A percentile compares a stretch with the other conserved stretches of the same genome.
Conservation (phyloP, 495 filamentous ascomycete genomes). For the Hypoxylon subgilvum region DNA sequence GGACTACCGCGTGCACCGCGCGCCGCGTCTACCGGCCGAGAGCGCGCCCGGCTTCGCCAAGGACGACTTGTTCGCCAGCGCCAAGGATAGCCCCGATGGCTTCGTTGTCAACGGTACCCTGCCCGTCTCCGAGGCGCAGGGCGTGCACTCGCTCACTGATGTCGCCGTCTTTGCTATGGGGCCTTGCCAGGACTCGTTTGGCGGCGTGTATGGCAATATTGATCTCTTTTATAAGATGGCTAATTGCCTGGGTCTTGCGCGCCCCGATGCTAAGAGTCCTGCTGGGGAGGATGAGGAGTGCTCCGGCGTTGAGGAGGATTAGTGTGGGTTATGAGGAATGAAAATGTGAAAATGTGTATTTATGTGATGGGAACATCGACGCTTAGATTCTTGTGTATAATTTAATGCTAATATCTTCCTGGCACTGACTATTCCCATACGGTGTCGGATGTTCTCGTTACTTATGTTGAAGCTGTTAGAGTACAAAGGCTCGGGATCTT, state of each 20-base stretch:
- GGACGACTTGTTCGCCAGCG: constrained; percentile 63
- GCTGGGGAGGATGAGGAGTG: constrained; percentile 49
- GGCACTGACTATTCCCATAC: too few species aligned
- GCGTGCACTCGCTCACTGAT: constrained; percentile 76
- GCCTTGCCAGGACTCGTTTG: constrained; percentile 73
- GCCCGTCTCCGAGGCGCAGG: constrained; percentile 59
- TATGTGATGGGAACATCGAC: neutral
- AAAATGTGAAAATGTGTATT: neutral
- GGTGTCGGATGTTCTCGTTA: too few species aligned
- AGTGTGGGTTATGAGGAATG: neutral
- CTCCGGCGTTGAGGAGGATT: neutral
- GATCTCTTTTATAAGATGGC: constrained; percentile 78
- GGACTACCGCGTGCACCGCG: constrained; percentile 59
- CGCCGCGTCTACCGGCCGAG: constrained; percentile 63
- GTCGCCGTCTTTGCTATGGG: constrained; percentile 76
- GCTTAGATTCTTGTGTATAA: constrained; percentile 7
- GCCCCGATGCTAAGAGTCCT: constrained; percentile 34
- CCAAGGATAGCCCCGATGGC: constrained; percentile 65
- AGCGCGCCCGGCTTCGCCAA: constrained; percentile 41
- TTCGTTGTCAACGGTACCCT: constrained; percentile 74
- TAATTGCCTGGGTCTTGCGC: constrained; percentile 66
- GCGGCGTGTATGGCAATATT: constrained; percentile 69
- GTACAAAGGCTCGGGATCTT: too few species aligned
- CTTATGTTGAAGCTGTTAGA: too few species aligned
- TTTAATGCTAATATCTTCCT: constrained; percentile 16